Evolutionary conservation across 140 eudicot species (phyloP).

Genomic region (Senecio squalidus): DNA sequence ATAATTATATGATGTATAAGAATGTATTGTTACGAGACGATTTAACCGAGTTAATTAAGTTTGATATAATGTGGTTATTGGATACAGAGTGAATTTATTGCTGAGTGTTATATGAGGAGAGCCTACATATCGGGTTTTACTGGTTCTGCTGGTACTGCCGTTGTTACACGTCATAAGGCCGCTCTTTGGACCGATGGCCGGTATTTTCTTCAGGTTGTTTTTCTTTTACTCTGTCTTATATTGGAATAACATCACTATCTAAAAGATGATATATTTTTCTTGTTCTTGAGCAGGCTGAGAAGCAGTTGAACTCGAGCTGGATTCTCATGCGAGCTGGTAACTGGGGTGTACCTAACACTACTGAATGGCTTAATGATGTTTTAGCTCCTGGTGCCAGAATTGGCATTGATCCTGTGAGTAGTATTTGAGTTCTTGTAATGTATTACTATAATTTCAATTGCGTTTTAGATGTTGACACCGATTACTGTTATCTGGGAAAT

Average conservation of each 20-base stretch:
- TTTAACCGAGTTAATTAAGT: no score
- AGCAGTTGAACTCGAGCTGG: slow-evolving; percentile 87
- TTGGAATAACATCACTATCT: not conserved
- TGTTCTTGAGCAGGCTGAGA: slow-evolving; percentile 61
- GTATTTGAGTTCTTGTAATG: slow-evolving; percentile 11
- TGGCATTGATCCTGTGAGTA: slow-evolving; percentile 98
- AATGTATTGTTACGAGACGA: no score
- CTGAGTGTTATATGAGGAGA: slow-evolving; percentile 84
- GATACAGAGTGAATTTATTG: slow-evolving; percentile 91
- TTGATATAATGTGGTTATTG: not conserved
- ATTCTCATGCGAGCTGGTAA: slow-evolving; percentile 94
- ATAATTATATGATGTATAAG: not conserved
- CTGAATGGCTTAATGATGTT: slow-evolving; percentile 83
- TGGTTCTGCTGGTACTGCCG: slow-evolving; percentile 96
- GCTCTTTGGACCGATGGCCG: slow-evolving; percentile 99
- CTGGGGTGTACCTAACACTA: slow-evolving; percentile 81
- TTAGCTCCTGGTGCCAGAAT: slow-evolving; percentile 83
- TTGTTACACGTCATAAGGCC: slow-evolving; percentile 79
- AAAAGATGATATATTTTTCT: not conserved
- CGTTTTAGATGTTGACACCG: not conserved
- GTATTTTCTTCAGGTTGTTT: slow-evolving; percentile 81
- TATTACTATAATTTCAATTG: not conserved
- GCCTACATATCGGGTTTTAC: slow-evolving; percentile 91
- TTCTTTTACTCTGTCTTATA: not conserved
- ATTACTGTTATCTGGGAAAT: not conserved